phyloP scores from a whole-genome alignment of 2,329 filamentous ascomycete genomes.

The Botryotinia globosa region DNA sequence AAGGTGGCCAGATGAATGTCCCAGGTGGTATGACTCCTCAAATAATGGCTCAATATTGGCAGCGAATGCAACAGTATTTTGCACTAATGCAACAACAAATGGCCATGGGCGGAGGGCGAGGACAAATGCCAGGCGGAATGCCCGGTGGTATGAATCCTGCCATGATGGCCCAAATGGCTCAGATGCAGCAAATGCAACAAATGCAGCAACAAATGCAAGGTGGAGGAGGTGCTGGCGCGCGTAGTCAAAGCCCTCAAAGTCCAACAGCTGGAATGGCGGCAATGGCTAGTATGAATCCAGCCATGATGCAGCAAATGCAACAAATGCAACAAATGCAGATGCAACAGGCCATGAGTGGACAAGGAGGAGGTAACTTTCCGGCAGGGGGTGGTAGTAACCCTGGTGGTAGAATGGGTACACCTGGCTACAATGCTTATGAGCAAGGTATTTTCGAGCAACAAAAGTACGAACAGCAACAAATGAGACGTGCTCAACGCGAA shows the following conservation, averaged over 20 bases:
- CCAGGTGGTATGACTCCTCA: constrained; percentile 81
- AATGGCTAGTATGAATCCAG: constrained; percentile 40
- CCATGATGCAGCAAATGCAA: constrained; percentile 56
- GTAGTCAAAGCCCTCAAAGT: constrained; percentile 39
- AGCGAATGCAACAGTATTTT: constrained; percentile 97
- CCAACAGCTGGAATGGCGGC: constrained; percentile 34
- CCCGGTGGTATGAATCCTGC: constrained; percentile 65
- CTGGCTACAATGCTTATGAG: constrained; percentile 57
- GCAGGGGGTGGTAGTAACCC: constrained; percentile 42
- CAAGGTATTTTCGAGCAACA: constrained; percentile 75
- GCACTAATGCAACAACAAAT: constrained; percentile 92
- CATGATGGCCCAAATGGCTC: constrained; percentile 74
- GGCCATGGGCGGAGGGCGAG: constrained; percentile 59
- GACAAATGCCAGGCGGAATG: constrained; percentile 60
- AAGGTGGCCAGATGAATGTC: constrained; percentile 39
- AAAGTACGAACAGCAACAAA: constrained; percentile 69
- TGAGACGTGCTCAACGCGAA: constrained; percentile 45
- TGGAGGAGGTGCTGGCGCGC: constrained; percentile 31
- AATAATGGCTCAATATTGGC: constrained; percentile 98
- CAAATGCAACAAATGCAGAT: constrained; percentile 50
- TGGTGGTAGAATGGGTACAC: constrained; percentile 43
- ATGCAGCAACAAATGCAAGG: constrained; percentile 53
- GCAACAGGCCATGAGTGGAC: constrained; percentile 42
- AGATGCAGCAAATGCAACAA: constrained; percentile 68
- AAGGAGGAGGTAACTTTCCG: constrained; percentile 36